phyloP scores from a whole-genome alignment of 2,329 filamentous ascomycete genomes.

The Seiridium unicorne region DNA sequence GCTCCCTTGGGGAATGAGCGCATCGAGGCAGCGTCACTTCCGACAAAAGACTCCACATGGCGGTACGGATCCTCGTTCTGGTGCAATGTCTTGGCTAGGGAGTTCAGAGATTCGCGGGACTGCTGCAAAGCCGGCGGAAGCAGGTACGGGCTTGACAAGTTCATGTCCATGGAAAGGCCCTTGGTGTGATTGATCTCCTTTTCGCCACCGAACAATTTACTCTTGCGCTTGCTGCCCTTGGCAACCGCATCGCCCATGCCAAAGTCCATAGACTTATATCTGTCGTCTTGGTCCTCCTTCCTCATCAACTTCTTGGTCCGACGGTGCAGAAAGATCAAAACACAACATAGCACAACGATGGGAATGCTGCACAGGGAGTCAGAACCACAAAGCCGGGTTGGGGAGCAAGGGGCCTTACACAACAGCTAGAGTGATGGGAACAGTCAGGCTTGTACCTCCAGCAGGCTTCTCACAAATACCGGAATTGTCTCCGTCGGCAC shows the following conservation, averaged over 20 bases:
- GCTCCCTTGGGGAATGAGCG: conserved; percentile 45
- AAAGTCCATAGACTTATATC: conserved; percentile 90
- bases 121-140: conserved; percentile 77
- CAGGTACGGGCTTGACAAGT: conserved; percentile 83
- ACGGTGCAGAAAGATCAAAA: conserved; percentile 76
- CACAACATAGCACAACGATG: conserved; percentile 61
- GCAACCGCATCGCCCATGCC: conserved; percentile 61
- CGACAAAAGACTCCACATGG: conserved; percentile 54
- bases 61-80: conserved; percentile 85
- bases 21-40: conserved; percentile 55
- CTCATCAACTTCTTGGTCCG: conserved; percentile 70
- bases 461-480: conserved; percentile 61
- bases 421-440: conserved; percentile 68
- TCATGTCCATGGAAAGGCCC: conserved; percentile 71
- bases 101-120: conserved; percentile 84
- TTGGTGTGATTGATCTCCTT: conserved; percentile 45
- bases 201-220: conserved; percentile 52
- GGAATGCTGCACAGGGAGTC: conserved; percentile 62
- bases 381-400: background rate
- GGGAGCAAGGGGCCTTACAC: conserved; percentile 53
- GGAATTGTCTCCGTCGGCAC: conserved; percentile 20
- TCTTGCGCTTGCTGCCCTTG: conserved; percentile 44
- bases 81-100: conserved; percentile 73
- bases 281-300: conserved; percentile 79
- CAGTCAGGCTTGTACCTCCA: conserved; percentile 41